Evolutionary conservation across 306 rosid species (phyloP), one percentile per base, ranked within the genome.

Genomic region (Cucurbita pepo): DNA sequence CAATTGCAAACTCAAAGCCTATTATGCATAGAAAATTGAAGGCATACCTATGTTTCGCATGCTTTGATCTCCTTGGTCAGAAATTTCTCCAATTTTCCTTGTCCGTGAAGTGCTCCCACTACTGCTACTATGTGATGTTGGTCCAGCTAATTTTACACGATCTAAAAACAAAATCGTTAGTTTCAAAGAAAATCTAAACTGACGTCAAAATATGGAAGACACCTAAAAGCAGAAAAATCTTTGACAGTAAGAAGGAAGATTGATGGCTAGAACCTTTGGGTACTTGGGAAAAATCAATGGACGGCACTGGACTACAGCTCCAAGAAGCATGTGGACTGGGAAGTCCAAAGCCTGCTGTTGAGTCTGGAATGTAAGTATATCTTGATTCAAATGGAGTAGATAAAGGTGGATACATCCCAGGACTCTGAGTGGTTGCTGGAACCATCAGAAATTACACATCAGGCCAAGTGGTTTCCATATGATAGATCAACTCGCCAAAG

Each of bases 321-420:
- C 96, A 86, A 59, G 97, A 76, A 51, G 83, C 56, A 75, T 19
- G 56, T 60, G 82, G 77, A 52, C 83, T 78, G 36, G 96, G 89
- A 78, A 83, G 79, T 71, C 90, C 91, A 73, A 78, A 79, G 57
- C 78, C 82, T 58, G 90, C 82, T 79, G 94, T 81, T 48, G 97
- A 80, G 77, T 88, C 91, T 21, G 93, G 80, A 77, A 72, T 56
- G 82, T 79, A 82, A 44, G 77, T 70, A 77, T 79, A 83, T 25
- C 84, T 77, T 38, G 92, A 87, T 45, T 90, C 90, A 75, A 71
- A 61, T 74, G 81, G 75, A 69, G 86, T 81, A 75, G 93, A 51
- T 44, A 95, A 79, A 59, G 97, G 79, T 72, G 85, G 91, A 81
- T 82, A 65, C 51, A 83, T 82, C 63, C 83, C 85, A 1, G 75